Percentiles rank a stretch among this genome's conserved stretches.
Evolutionary conservation across 192 early-diverging fungal species (phyloP).

Genomic region (Entomortierella parvispora): DNA sequence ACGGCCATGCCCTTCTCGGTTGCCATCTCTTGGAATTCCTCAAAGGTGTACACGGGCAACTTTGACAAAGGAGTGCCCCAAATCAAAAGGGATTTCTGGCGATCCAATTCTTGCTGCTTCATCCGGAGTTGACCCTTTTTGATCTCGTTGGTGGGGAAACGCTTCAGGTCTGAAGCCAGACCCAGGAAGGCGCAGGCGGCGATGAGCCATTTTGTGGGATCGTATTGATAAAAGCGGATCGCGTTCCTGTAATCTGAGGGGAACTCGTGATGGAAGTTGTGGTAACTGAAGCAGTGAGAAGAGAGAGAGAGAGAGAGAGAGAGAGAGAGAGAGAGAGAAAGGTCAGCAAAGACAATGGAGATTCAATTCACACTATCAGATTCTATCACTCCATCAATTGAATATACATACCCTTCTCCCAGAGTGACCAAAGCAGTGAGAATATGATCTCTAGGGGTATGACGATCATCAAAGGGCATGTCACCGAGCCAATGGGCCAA

Average conservation of each 20-base stretch:
- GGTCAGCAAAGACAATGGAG: too few relatives aligned
- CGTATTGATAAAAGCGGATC: constrained; percentile 79
- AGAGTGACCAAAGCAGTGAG: constrained; percentile 81
- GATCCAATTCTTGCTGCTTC: constrained; percentile 78
- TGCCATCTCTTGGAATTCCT: constrained; percentile 72
- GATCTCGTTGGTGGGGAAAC: constrained; percentile 83
- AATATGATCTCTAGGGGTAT: constrained; percentile 86
- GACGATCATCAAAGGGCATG: constrained; percentile 80
- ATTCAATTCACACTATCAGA: too few relatives aligned
- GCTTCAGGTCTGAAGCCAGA: constrained; percentile 77
- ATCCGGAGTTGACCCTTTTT: constrained; percentile 82
- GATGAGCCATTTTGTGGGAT: constrained; percentile 90
- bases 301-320: too few relatives aligned
- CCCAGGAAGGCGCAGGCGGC: constrained; percentile 63
- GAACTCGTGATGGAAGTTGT: constrained; percentile 92
- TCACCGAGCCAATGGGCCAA: constrained; percentile 84
- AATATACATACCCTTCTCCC: constrained; percentile 75
- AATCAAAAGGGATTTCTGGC: constrained; percentile 64
- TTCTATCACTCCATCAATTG: too few relatives aligned
- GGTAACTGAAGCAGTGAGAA: constrained; percentile 60
- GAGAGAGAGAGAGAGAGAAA: too few relatives aligned
- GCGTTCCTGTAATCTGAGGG: constrained; percentile 89
- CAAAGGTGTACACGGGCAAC: constrained; percentile 74
- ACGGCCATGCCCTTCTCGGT: constrained; percentile 72
- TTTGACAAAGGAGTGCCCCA: constrained; percentile 79